Conservation (phyloP, 345 rosid genomes). For the Carallia pectinifolia region DNA sequence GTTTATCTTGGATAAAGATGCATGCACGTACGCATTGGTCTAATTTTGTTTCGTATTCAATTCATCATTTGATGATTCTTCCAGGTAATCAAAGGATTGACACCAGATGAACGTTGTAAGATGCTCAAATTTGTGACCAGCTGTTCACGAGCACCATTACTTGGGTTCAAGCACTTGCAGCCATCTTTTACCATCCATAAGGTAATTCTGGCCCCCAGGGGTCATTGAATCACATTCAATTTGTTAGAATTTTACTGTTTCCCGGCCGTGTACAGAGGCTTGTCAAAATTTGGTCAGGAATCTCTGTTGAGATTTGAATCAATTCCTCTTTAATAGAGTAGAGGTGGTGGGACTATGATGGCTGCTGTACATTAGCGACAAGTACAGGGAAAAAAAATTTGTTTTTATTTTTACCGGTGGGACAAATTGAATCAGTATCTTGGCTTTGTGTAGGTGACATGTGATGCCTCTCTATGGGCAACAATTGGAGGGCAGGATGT, state of each 20-base stretch:
- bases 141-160: constrained; percentile 93
- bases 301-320: too few species aligned
- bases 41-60: neutral
- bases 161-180: constrained; percentile 90
- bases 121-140: constrained; percentile 97
- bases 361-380: too few species aligned
- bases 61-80: constrained; percentile 4
- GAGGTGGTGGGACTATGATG: too few species aligned
- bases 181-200: constrained; percentile 93
- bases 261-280: neutral
- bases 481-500: constrained; percentile 92
- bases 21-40: neutral
- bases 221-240: constrained; percentile 9
- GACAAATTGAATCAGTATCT: constrained; percentile 15
- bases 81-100: constrained; percentile 82
- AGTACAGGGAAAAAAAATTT: neutral
- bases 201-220: constrained; percentile 27
- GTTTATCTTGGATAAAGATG: neutral
- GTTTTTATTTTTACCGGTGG: too few species aligned
- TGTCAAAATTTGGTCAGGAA: neutral
- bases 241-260: neutral
- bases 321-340: too few species aligned
- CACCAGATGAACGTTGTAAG: constrained; percentile 84
- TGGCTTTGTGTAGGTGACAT: constrained; percentile 55
- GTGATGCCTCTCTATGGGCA: constrained; percentile 93